Conservation (phyloP, 163 green algal species). For the Scenedesmus sp. region DNA sequence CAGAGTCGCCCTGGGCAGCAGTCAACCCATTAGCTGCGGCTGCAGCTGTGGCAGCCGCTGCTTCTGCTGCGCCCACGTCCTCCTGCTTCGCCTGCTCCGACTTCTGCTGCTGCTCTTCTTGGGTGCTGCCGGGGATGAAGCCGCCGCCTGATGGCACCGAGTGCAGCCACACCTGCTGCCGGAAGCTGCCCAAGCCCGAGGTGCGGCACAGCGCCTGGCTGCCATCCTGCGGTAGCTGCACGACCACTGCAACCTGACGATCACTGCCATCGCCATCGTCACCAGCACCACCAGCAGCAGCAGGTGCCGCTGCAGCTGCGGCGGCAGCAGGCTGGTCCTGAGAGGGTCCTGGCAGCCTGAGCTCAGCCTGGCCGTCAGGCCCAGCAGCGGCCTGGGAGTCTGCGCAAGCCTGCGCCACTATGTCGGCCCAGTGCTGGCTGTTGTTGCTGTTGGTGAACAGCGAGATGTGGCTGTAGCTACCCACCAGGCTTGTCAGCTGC, state of each 20-base stretch:
- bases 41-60: neutral
- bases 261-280: too few relatives aligned
- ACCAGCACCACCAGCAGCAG: neutral
- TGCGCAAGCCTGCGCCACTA: neutral
- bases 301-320: too few relatives aligned
- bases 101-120: constrained; percentile 36
- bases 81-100: constrained; percentile 10
- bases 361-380: neutral
- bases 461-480: constrained; percentile 39
- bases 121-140: neutral
- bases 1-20: neutral
- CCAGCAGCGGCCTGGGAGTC: neutral
- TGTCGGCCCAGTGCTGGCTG: constrained; percentile 8
- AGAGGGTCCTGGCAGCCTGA: neutral
- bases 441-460: constrained; percentile 37
- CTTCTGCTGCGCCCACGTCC: constrained; percentile 16
- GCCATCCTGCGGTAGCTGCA: constrained; percentile 1
- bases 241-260: neutral
- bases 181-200: constrained; percentile 15
- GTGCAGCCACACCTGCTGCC: constrained; percentile 44
- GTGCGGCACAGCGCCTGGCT: constrained; percentile 13
- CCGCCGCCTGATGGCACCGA: neutral
- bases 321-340: neutral
- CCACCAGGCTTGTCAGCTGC: neutral
- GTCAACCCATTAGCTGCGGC: neutral